A percentile compares a stretch with the other conserved stretches of the same genome.
These are phyloP conservation scores for Amanita rubescens DNA, from an alignment of 768 basidiomycete species.

Conservation along the genomic window DNA sequence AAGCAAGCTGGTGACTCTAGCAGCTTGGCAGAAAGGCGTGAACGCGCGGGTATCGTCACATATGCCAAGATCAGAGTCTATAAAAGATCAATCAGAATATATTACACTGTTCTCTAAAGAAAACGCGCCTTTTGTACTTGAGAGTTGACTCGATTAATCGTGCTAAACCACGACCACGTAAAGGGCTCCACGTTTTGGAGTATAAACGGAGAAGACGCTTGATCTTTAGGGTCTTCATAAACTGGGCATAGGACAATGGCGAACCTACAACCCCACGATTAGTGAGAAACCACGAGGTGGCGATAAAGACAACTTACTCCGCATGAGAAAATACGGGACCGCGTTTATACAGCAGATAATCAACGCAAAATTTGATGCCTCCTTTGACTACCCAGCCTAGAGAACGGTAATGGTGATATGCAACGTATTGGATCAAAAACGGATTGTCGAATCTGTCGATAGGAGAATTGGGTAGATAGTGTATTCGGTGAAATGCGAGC, in stretches of 20 bases:
- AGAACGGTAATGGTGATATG: conserved; percentile 92
- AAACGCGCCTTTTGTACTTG: conserved; percentile 86
- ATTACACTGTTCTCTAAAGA: background rate
- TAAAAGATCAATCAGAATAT: background rate
- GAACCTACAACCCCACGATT: conserved; percentile 48
- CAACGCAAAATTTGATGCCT: conserved; percentile 96
- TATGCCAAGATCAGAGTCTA: conserved; percentile 89
- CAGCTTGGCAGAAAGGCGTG: conserved; percentile 41
- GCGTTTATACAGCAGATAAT: conserved; percentile 89
- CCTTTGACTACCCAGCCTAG: conserved; percentile 96
- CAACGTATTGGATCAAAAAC: conserved; percentile 82
- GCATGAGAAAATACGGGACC: conserved; percentile 95
- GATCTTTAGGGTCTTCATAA: conserved; percentile 79
- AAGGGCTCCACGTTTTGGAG: conserved; percentile 66
- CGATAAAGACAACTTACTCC: conserved; percentile 51
- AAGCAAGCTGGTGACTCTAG: conserved; percentile 71
- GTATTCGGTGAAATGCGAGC: conserved; percentile 51
- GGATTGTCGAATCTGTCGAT: conserved; percentile 73
- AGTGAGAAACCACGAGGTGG: background rate
- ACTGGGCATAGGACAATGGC: conserved; percentile 86
- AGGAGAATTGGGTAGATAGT: conserved; percentile 36
- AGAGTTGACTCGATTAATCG: conserved; percentile 92
- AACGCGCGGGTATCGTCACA: conserved; percentile 82
- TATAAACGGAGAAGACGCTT: conserved; percentile 51
- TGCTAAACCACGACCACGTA: conserved; percentile 94